Conservation (phyloP, 208 protist species). For the Crithidia brevicula region DNA sequence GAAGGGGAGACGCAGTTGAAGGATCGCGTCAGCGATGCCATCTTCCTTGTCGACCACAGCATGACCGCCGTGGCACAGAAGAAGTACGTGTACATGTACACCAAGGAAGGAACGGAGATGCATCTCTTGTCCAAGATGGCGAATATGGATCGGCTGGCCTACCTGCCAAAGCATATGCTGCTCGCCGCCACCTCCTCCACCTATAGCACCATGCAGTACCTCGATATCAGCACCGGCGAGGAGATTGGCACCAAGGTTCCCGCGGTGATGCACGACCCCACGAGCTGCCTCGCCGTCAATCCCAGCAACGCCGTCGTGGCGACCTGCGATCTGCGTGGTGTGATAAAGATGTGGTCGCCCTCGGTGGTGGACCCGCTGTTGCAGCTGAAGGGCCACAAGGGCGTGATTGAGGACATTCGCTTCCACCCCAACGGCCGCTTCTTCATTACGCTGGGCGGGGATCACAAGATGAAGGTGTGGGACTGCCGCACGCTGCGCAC, state of each 20-base stretch:
- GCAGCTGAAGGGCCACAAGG: conserved; percentile 96
- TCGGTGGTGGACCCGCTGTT: conserved; percentile 94
- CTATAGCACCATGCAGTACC: conserved; percentile 92
- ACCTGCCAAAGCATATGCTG: conserved; percentile 98
- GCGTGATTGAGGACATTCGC: conserved; percentile 81
- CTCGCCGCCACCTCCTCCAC: conserved; percentile 89
- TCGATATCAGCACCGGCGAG: conserved; percentile 95
- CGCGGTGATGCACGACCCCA: conserved; percentile 77
- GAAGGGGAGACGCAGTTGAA: conserved; percentile 94
- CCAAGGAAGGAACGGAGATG: conserved; percentile 97
- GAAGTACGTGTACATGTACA: conserved; percentile 99
- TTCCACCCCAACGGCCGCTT: conserved; percentile 93
- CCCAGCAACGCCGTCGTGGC: conserved; percentile 95
- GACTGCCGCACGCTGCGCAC: conserved; percentile 96
- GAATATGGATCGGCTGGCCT: conserved; percentile 95
- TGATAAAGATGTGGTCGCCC: conserved; percentile 97
- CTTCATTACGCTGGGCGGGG: conserved; percentile 96
- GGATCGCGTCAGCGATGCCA: conserved; percentile 94
- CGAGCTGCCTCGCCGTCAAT: conserved; percentile 91
- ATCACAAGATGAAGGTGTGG: conserved; percentile 97
- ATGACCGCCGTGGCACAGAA: conserved; percentile 99
- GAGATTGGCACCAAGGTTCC: conserved; percentile 88
- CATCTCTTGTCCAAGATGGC: conserved; percentile 96
- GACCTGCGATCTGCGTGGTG: conserved; percentile 91
- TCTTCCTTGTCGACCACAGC: conserved; percentile 97